Evolutionary conservation across 176 grass and related monocot genomes (phyloP).

Genomic region (Alopecurus myosuroides): DNA sequence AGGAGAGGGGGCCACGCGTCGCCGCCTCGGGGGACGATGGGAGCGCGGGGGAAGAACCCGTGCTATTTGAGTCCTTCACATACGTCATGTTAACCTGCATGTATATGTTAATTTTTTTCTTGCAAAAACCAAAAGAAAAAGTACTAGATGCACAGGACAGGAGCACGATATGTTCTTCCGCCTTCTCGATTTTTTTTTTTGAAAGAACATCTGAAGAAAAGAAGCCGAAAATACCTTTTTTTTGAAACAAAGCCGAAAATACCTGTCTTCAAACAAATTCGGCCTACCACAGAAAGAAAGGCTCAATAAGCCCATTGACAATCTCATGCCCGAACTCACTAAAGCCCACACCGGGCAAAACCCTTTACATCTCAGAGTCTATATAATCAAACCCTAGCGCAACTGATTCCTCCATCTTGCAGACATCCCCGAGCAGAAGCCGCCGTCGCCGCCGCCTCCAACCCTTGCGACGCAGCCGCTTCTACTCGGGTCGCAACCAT

Average conservation of each 20-base stretch:
- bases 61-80: no score
- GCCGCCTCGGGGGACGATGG: no score
- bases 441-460: conserved; percentile 18
- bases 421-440: conserved; percentile 24
- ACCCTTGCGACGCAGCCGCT: background rate
- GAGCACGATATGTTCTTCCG: no score
- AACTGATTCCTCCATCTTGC: background rate
- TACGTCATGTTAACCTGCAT: no score
- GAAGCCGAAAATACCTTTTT: no score
- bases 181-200: background rate
- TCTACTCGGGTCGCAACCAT: conserved; percentile 43
- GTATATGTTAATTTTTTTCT: no score
- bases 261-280: background rate
- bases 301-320: background rate
- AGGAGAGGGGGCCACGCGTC: no score
- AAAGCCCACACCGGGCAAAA: conserved; percentile 9
- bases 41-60: no score
- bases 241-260: background rate
- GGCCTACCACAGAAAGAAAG: background rate
- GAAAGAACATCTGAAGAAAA: background rate
- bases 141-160: no score
- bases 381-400: conserved; percentile 36
- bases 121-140: no score
- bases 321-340: background rate
- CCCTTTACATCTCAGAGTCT: background rate